These are phyloP conservation scores for Wickerhamiella australiensis DNA, from an alignment of 805 yeast genomes.

Conservation along the genomic window DNA sequence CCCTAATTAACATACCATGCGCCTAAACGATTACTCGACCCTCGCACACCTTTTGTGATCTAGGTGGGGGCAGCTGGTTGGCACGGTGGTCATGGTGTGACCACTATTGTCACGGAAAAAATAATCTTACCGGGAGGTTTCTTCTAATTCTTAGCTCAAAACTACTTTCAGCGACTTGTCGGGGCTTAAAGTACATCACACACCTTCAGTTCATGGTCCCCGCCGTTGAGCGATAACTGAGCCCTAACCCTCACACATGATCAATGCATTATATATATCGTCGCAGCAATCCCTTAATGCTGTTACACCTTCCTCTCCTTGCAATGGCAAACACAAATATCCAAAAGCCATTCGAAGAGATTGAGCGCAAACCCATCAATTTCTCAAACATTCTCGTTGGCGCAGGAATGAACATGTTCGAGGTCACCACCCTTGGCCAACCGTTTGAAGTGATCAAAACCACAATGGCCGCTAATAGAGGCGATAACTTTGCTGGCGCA, in stretches of 20 bases:
- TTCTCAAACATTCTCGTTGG: constrained; percentile 86
- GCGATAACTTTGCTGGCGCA: constrained; percentile 53
- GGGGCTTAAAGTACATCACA: not conserved
- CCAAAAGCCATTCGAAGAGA: not conserved
- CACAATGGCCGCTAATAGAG: constrained; percentile 95
- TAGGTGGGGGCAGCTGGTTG: not conserved
- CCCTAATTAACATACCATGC: not conserved
- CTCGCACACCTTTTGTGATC: not conserved
- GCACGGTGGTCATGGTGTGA: too few species aligned
- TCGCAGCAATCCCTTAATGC: not conserved
- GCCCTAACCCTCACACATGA: not conserved
- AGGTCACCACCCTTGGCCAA: constrained; percentile 90
- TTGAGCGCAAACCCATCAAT: constrained; percentile 71
- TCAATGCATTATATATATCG: not conserved
- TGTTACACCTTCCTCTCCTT: not conserved
- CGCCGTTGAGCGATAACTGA: constrained; percentile 1
- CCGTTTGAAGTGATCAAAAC: constrained; percentile 94
- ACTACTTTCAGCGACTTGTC: not conserved
- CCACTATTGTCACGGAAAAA: too few species aligned
- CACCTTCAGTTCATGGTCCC: not conserved
- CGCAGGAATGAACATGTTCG: constrained; percentile 84
- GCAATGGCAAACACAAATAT: not conserved
- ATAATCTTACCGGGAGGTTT: not conserved
- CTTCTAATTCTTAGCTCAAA: not conserved
- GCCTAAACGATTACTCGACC: not conserved